These are phyloP conservation scores for Aspergillus conjunctus DNA, from an alignment of 495 filamentous ascomycete species.

Conservation along the genomic window DNA sequence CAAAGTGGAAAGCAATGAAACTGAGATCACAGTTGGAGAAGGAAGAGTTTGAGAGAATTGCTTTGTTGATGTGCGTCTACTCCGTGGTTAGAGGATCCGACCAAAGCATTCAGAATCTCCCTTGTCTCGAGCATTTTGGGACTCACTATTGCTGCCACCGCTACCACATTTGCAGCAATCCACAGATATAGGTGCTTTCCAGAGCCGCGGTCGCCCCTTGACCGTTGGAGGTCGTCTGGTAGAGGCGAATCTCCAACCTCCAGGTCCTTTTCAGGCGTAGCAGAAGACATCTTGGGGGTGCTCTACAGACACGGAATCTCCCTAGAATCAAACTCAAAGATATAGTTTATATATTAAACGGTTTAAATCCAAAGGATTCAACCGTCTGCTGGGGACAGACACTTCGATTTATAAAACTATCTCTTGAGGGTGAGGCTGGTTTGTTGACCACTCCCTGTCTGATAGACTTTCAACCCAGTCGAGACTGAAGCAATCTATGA, in stretches of 20 bases:
- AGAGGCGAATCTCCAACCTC: not conserved
- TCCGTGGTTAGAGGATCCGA: not conserved
- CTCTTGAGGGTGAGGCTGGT: too few species aligned
- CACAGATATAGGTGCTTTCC: not conserved
- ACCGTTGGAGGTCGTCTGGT: not conserved
- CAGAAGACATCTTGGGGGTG: not conserved
- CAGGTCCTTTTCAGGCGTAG: not conserved
- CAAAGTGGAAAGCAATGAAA: constrained; percentile 13
- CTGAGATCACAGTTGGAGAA: constrained; percentile 6
- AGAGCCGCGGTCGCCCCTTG: not conserved
- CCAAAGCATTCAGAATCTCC: not conserved
- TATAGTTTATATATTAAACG: not conserved
- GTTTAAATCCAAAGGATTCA: not conserved
- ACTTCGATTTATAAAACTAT: not conserved
- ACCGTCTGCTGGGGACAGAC: not conserved
- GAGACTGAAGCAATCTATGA: not conserved
- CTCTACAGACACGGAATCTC: not conserved
- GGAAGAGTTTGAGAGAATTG: constrained; percentile 1
- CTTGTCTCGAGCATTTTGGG: not conserved
- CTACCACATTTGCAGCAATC: not conserved
- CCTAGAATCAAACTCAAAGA: not conserved
- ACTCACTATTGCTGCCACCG: not conserved
- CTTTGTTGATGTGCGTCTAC: constrained; percentile 7
- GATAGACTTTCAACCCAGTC: not conserved
- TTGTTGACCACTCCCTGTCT: not conserved